Evolutionary conservation across 2,329 filamentous ascomycete species (phyloP).

Genomic region (Aspergillus sp.): DNA sequence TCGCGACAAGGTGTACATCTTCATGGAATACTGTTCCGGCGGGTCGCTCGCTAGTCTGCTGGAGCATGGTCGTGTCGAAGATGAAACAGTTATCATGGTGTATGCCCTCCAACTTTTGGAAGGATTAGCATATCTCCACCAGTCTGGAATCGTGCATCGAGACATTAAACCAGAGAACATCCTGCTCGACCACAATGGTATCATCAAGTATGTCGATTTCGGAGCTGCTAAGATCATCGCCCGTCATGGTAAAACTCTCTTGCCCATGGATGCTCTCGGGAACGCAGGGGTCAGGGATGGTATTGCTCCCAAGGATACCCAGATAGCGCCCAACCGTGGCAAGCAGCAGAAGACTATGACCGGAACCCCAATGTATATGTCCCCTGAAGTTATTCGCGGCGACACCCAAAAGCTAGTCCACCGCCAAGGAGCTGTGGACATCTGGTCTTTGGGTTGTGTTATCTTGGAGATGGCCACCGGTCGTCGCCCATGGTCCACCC

Average conservation of each 20-base stretch:
- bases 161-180: slow-evolving; percentile 99
- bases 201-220: slow-evolving; percentile 99
- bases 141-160: slow-evolving; percentile 87
- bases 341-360: slow-evolving; percentile 86
- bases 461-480: slow-evolving; percentile 98
- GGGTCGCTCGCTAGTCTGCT: slow-evolving; percentile 86
- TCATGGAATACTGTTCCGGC: slow-evolving; percentile 98
- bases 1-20: slow-evolving; percentile 98
- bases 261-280: slow-evolving; percentile 60
- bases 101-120: slow-evolving; percentile 93
- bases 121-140: slow-evolving; percentile 89
- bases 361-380: slow-evolving; percentile 99
- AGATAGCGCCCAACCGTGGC: slow-evolving; percentile 30
- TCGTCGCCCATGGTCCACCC: slow-evolving; percentile 85
- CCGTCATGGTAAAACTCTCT: slow-evolving; percentile 83
- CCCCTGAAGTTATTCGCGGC: slow-evolving; percentile 95
- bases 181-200: slow-evolving; percentile 91
- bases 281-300: slow-evolving; percentile 41
- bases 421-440: slow-evolving; percentile 82
- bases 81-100: slow-evolving; percentile 96
- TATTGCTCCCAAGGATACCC: slow-evolving; percentile 30
- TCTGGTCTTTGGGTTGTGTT: slow-evolving; percentile 96
- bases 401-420: slow-evolving; percentile 70
- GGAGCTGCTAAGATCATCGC: slow-evolving; percentile 97
- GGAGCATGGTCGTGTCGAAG: slow-evolving; percentile 95